These are phyloP conservation scores for Diutina ranongensis DNA, from an alignment of 1,139 yeast genomes.

Conservation along the genomic window DNA sequence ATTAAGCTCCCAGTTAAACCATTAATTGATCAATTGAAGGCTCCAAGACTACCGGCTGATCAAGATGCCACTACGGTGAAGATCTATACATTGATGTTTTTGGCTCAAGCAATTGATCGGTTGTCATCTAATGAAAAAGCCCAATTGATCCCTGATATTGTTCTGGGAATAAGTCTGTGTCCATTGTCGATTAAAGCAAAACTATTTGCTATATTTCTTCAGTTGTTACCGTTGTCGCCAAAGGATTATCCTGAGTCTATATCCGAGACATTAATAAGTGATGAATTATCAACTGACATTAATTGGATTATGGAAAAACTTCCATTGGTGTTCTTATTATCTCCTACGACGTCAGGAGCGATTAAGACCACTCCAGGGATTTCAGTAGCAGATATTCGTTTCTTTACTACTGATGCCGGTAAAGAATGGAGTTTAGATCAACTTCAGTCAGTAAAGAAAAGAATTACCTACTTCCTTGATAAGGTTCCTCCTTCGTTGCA, in stretches of 20 bases:
- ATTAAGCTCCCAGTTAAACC: constrained; percentile 52
- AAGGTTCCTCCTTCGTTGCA: constrained; percentile 27
- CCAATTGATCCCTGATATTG: constrained; percentile 34
- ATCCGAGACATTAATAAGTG: background rate
- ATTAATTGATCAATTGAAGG: constrained; percentile 50
- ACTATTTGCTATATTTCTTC: constrained; percentile 48
- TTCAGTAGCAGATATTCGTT: constrained; percentile 39
- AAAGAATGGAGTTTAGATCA: constrained; percentile 38
- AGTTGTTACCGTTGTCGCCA: constrained; percentile 39
- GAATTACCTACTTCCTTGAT: constrained; percentile 23
- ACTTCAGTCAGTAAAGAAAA: constrained; percentile 32
- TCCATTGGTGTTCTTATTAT: background rate
- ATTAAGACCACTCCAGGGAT: constrained; percentile 46
- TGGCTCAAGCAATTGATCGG: constrained; percentile 55
- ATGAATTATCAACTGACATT: background rate
- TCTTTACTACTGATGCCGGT: constrained; percentile 61
- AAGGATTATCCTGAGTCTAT: constrained; percentile 13
- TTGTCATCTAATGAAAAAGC: constrained; percentile 22
- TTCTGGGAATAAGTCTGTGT: constrained; percentile 34
- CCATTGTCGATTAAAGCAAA: constrained; percentile 55
- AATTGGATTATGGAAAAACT: background rate
- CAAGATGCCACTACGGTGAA: constrained; percentile 43
- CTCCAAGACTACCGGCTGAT: constrained; percentile 33
- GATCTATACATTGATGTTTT: constrained; percentile 54
- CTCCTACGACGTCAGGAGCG: background rate